A percentile compares a stretch with the other conserved stretches of the same genome.
Conservation (phyloP, 345 rosid genomes). For the Dipteronia dyeriana region DNA sequence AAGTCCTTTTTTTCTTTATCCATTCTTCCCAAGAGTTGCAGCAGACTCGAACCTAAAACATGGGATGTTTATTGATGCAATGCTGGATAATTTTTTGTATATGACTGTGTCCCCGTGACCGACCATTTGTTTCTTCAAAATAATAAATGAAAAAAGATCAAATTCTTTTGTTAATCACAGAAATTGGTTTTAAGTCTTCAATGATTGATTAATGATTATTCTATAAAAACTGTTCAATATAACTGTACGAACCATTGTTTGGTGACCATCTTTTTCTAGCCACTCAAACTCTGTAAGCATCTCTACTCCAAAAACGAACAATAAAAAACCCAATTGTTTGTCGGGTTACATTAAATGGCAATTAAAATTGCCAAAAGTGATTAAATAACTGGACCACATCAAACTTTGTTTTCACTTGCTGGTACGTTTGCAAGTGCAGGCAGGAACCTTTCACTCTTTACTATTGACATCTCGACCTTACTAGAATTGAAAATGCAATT, state of each 20-base stretch:
- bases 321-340: not conserved
- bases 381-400: not conserved
- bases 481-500: too few relatives aligned
- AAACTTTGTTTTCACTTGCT: too few relatives aligned
- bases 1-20: not conserved
- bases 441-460: too few relatives aligned
- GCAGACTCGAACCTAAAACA: not conserved
- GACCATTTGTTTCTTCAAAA: slow-evolving; percentile 4
- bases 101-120: not conserved
- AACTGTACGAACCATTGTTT: not conserved
- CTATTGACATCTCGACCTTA: too few relatives aligned
- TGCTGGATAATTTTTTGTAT: not conserved
- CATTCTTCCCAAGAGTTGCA: too few relatives aligned
- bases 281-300: too few relatives aligned
- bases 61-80: slow-evolving; percentile 2
- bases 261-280: not conserved
- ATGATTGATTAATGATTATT: not conserved
- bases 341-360: not conserved
- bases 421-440: too few relatives aligned
- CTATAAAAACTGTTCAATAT: too few relatives aligned
- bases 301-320: not conserved
- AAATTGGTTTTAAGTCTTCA: too few relatives aligned
- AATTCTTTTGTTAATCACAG: too few relatives aligned
- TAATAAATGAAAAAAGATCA: not conserved
- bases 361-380: not conserved